Percentiles rank a stretch among this genome's conserved stretches.
These are phyloP conservation scores for Paramecium sonneborni DNA, from an alignment of 73 alveolate genomes.

Conservation along the genomic window DNA sequence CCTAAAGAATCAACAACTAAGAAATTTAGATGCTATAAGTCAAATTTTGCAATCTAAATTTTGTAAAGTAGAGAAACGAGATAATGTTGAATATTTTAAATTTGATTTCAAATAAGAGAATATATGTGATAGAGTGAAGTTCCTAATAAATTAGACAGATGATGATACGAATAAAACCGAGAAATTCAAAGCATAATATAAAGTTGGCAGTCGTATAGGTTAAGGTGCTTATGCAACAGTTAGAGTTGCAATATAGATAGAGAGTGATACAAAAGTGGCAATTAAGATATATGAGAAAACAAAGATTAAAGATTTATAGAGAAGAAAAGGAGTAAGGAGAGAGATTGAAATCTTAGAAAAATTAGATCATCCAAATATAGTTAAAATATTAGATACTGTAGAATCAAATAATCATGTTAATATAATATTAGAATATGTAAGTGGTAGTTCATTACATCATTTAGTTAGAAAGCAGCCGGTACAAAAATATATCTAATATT, in stretches of 20 bases:
- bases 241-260: conserved; percentile 61
- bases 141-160: background rate
- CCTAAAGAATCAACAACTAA: background rate
- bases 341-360: conserved; percentile 86
- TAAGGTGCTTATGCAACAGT: conserved; percentile 72
- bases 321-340: conserved; percentile 85
- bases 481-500: background rate
- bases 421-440: conserved; percentile 90
- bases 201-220: conserved; percentile 63
- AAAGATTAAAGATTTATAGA: conserved; percentile 84
- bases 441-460: conserved; percentile 87
- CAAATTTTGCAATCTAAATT: background rate
- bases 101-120: conserved; percentile 35
- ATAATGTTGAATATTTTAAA: conserved; percentile 12
- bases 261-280: conserved; percentile 66
- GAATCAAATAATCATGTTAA: conserved; percentile 82
- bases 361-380: conserved; percentile 85
- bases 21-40: background rate
- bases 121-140: conserved; percentile 14
- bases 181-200: conserved; percentile 52
- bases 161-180: conserved; percentile 61
- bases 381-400: conserved; percentile 83
- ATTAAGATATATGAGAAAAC: conserved; percentile 86
- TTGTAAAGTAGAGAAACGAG: conserved; percentile 45
- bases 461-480: conserved; percentile 74